Conservation (phyloP, 164 flowering plant species). For the Berberis thunbergii region DNA sequence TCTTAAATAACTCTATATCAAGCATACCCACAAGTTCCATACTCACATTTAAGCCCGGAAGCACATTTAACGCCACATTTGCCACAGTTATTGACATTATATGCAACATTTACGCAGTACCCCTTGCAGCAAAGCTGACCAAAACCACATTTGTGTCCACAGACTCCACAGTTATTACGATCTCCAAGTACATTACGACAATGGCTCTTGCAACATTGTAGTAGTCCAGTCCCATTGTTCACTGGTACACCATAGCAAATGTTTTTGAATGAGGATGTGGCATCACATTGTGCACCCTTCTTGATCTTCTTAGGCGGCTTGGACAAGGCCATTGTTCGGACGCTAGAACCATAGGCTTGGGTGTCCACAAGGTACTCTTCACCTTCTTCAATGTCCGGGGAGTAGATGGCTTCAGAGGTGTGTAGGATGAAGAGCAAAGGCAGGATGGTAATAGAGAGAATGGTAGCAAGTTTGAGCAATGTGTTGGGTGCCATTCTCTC, state of each 20-base stretch:
- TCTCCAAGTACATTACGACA: slow-evolving; percentile 47
- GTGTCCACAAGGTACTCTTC: slow-evolving; percentile 15
- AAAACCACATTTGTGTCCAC: slow-evolving; percentile 33
- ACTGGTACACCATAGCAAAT: slow-evolving; percentile 18
- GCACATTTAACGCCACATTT: slow-evolving; percentile 39
- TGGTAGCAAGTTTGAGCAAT: slow-evolving; percentile 8
- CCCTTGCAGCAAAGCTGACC: slow-evolving; percentile 53
- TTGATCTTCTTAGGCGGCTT: slow-evolving; percentile 9
- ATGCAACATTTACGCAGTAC: slow-evolving; percentile 19
- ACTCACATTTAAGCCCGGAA: slow-evolving; percentile 33
- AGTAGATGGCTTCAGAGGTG: slow-evolving; percentile 1
- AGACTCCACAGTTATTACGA: slow-evolving; percentile 46
- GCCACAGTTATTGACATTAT: slow-evolving; percentile 38
- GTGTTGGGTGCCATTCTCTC: slow-evolving; percentile 14
- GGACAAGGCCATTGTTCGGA: neutral
- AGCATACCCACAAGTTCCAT: slow-evolving; percentile 52
- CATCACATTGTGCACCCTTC: slow-evolving; percentile 16
- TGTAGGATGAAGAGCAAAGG: slow-evolving; percentile 10
- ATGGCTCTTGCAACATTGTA: slow-evolving; percentile 58
- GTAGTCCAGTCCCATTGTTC: slow-evolving; percentile 19
- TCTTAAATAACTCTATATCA: slow-evolving; percentile 7
- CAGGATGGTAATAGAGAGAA: slow-evolving; percentile 15
- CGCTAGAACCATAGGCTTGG: neutral
- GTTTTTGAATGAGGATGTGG: slow-evolving; percentile 1
- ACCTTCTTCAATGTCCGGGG: slow-evolving; percentile 6